phyloP scores from a whole-genome alignment of 192 early-diverging fungal genomes.

The Powellomyces hirtus region DNA sequence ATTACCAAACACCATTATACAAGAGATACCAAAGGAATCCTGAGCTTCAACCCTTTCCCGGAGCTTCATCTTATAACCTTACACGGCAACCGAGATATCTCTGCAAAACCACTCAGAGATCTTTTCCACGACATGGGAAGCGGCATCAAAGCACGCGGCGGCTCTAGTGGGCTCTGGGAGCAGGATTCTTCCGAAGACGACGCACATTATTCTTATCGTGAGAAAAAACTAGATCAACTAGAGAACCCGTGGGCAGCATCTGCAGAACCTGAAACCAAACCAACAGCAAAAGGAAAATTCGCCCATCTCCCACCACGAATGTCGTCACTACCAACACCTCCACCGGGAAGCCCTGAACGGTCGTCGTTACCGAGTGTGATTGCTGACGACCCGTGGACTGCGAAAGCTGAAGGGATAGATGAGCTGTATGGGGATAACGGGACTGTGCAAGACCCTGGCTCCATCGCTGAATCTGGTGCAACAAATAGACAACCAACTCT shows the following conservation, averaged over 20 bases:
- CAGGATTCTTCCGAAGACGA: slow-evolving; percentile 7
- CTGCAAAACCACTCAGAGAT: no score
- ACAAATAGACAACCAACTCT: not conserved
- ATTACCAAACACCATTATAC: no score
- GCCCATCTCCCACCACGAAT: slow-evolving; percentile 5
- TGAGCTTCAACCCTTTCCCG: no score
- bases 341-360: slow-evolving; percentile 3
- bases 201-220: slow-evolving; percentile 7
- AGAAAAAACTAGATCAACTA: not conserved
- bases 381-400: not conserved
- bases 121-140: no score
- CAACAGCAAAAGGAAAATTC: no score
- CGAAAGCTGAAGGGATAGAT: not conserved
- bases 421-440: not conserved
- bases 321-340: slow-evolving; percentile 14
- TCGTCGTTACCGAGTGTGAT: not conserved
- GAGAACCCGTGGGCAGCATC: slow-evolving; percentile 15
- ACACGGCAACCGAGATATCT: no score
- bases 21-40: no score
- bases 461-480: not conserved
- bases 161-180: no score
- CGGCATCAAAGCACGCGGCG: no score
- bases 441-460: not conserved
- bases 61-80: no score
- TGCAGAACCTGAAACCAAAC: not conserved